These are phyloP conservation scores for Xylariaceae sp. DNA, from an alignment of 2,329 filamentous ascomycete genomes.

Conservation along the genomic window DNA sequence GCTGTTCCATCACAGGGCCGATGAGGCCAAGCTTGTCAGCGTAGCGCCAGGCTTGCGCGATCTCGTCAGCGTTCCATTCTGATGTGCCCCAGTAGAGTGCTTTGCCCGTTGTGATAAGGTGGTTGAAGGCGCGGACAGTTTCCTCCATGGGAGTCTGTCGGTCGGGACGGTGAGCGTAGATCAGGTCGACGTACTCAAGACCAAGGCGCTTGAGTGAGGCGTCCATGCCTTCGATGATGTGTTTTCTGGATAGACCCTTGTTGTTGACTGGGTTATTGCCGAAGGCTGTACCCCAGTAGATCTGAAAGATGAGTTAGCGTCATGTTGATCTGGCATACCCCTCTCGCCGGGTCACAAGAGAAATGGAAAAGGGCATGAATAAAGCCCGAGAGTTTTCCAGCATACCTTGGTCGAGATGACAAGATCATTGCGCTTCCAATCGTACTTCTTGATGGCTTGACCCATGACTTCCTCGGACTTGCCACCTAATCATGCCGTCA, in stretches of 20 bases:
- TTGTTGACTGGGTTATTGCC: conserved; percentile 64
- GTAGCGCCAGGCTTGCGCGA: conserved; percentile 57
- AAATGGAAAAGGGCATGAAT: not conserved
- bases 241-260: conserved; percentile 63
- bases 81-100: conserved; percentile 69
- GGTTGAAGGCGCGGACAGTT: conserved; percentile 66
- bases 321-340: not conserved
- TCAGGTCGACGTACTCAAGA: conserved; percentile 61
- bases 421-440: conserved; percentile 58
- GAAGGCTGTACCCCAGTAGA: conserved; percentile 61
- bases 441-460: conserved; percentile 55
- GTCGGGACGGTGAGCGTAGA: conserved; percentile 67
- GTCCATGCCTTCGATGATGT: conserved; percentile 63
- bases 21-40: conserved; percentile 59
- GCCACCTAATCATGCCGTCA: conserved; percentile 38
- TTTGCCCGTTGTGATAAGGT: conserved; percentile 64
- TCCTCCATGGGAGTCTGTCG: conserved; percentile 67
- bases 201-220: conserved; percentile 54
- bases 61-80: conserved; percentile 64
- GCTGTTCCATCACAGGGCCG: conserved; percentile 64
- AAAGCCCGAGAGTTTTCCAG: not conserved
- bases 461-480: conserved; percentile 62
- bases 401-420: conserved; percentile 58
- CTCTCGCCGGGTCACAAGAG: not conserved
- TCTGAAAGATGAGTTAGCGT: conserved; percentile 34